A percentile compares a stretch with the other conserved stretches of the same genome.
Evolutionary conservation across 441 rosid species (phyloP).

Genomic region (Mallotus japonicus): DNA sequence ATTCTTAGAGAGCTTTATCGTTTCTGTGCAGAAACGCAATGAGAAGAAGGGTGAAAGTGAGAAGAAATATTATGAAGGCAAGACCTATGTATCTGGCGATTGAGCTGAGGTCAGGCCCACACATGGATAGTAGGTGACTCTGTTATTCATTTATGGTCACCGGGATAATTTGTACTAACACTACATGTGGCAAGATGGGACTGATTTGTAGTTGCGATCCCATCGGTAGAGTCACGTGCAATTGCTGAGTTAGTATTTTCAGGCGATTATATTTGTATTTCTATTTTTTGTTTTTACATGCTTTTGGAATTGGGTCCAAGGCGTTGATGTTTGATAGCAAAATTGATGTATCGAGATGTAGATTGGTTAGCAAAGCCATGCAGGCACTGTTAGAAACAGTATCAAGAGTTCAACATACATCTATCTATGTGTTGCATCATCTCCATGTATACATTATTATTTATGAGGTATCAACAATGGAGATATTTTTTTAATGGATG

Average conservation of each 20-base stretch:
- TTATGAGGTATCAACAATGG: background rate
- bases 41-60: conserved; percentile 63
- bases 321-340: background rate
- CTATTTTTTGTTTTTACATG: background rate
- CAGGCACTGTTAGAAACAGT: background rate
- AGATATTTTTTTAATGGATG: background rate
- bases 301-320: conserved; percentile 26
- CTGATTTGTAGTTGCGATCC: conserved; percentile 16
- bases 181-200: background rate
- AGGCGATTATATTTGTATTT: conserved; percentile 16
- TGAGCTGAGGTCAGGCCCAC: conserved; percentile 28
- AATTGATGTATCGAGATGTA: conserved; percentile 7
- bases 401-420: background rate
- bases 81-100: conserved; percentile 47
- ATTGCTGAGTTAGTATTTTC: conserved; percentile 24
- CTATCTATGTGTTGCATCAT: background rate
- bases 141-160: background rate
- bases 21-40: conserved; percentile 52
- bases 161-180: conserved; percentile 22
- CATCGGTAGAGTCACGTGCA: conserved; percentile 8
- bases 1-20: background rate
- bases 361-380: background rate
- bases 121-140: conserved; percentile 8
- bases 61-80: conserved; percentile 53
- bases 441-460: background rate